phyloP scores from a whole-genome alignment of 495 filamentous ascomycete species.

The Aspergillus taichungensis region DNA sequence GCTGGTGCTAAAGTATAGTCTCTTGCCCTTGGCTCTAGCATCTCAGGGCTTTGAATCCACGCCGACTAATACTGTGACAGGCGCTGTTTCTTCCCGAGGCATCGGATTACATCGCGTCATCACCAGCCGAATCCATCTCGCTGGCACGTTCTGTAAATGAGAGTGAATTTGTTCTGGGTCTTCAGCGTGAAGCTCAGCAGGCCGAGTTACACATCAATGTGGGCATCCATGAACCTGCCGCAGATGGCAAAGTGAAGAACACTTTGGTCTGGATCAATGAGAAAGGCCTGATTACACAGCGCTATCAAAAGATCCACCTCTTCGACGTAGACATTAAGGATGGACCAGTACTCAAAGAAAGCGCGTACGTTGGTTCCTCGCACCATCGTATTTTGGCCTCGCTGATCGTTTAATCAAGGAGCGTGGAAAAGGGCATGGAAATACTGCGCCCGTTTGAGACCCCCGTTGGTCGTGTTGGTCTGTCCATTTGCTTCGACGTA shows the following conservation, averaged over 20 bases:
- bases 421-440: conserved; percentile 49
- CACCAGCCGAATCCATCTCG: conserved; percentile 53
- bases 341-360: conserved; percentile 57
- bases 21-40: background rate
- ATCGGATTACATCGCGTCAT: conserved; percentile 72
- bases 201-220: conserved; percentile 68
- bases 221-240: conserved; percentile 72
- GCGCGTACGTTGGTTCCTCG: conserved; percentile 26
- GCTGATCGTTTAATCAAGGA: conserved; percentile 22
- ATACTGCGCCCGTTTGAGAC: conserved; percentile 65
- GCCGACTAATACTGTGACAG: conserved; percentile 29
- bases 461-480: conserved; percentile 61
- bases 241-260: conserved; percentile 50
- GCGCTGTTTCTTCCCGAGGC: conserved; percentile 90
- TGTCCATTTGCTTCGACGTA: conserved; percentile 85
- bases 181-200: conserved; percentile 55
- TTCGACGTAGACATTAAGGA: conserved; percentile 64
- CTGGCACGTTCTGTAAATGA: conserved; percentile 51
- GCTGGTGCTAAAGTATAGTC: conserved; percentile 64
- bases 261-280: conserved; percentile 63
- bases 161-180: conserved; percentile 60
- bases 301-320: conserved; percentile 71
- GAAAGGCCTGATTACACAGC: conserved; percentile 48
- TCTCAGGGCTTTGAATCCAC: background rate
- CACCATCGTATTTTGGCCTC: background rate